Conservation (phyloP, 163 green algal genomes). For the Scenedesmus sp. region DNA sequence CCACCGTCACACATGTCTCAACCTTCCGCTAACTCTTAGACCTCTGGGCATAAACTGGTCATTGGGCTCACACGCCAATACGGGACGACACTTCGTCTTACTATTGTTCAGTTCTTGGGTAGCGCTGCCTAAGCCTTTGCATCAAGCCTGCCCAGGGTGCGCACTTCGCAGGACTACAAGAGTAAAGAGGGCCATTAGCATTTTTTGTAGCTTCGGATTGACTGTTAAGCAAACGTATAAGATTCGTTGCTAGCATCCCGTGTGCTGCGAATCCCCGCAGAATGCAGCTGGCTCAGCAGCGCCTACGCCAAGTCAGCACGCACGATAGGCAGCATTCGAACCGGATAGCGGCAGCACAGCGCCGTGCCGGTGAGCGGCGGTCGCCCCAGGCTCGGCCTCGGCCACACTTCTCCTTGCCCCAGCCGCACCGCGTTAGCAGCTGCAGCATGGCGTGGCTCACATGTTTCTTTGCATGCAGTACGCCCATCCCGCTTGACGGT, state of each 20-base stretch:
- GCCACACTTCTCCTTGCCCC: background rate
- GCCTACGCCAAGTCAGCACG: background rate
- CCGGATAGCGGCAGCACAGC: background rate
- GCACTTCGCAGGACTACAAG: background rate
- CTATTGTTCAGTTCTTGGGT: background rate
- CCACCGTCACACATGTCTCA: background rate
- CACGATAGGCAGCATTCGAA: background rate
- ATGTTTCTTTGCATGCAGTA: background rate
- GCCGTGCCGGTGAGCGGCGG: background rate
- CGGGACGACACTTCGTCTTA: background rate
- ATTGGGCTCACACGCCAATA: background rate
- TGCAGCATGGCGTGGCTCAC: background rate
- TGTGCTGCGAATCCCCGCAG: background rate
- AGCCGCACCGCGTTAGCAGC: background rate
- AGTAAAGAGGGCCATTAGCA: background rate
- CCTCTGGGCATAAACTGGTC: background rate
- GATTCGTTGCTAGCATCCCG: background rate
- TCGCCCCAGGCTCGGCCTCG: background rate
- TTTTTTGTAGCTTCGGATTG: background rate
- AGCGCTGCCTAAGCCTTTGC: background rate
- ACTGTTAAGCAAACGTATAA: background rate
- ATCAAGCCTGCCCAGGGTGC: background rate
- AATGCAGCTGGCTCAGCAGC: conserved; percentile 2
- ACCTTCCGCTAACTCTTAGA: background rate
- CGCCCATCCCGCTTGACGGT: background rate